Evolutionary conservation across 805 yeast species (phyloP).

Genomic region (Yarrowia alimentaria): DNA sequence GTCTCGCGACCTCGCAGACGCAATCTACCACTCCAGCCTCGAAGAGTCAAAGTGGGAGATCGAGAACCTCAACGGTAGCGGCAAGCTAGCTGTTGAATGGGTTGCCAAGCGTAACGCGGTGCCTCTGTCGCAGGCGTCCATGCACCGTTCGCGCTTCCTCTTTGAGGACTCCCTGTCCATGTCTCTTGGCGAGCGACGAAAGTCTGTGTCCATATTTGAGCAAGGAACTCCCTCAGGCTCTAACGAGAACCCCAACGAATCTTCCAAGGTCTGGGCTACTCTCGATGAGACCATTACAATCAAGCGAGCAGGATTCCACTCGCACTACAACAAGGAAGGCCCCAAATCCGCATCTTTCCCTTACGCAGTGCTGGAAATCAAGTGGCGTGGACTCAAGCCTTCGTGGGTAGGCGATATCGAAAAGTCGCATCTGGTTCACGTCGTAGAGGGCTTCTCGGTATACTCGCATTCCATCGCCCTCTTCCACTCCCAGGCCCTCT

Average conservation of each 20-base stretch:
- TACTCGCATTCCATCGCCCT: slow-evolving; percentile 41
- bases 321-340: slow-evolving; percentile 15
- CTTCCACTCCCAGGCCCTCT: slow-evolving; percentile 38
- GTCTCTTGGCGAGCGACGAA: slow-evolving; percentile 18
- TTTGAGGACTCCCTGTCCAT: slow-evolving; percentile 20
- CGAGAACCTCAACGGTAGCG: slow-evolving; percentile 27
- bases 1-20: slow-evolving; percentile 23
- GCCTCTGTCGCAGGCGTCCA: slow-evolving; percentile 34
- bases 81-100: slow-evolving; percentile 43
- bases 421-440: slow-evolving; percentile 50
- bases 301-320: slow-evolving; percentile 8
- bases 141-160: slow-evolving; percentile 36
- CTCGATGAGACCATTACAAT: slow-evolving; percentile 38
- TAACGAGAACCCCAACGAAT: slow-evolving; percentile 18
- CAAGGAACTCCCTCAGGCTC: slow-evolving; percentile 11
- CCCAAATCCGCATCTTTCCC: slow-evolving; percentile 42
- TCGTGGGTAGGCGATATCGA: slow-evolving; percentile 43
- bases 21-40: slow-evolving; percentile 27
- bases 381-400: slow-evolving; percentile 46
- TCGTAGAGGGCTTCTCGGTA: slow-evolving; percentile 46
- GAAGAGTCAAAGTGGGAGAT: slow-evolving; percentile 12
- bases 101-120: slow-evolving; percentile 35
- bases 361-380: slow-evolving; percentile 49
- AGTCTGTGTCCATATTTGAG: slow-evolving; percentile 11
- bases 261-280: slow-evolving; percentile 41